A percentile compares a stretch with the other conserved stretches of the same genome.
These are phyloP conservation scores for Fusarium torreyae DNA, from an alignment of 2,329 filamentous ascomycete species.

Conservation along the genomic window DNA sequence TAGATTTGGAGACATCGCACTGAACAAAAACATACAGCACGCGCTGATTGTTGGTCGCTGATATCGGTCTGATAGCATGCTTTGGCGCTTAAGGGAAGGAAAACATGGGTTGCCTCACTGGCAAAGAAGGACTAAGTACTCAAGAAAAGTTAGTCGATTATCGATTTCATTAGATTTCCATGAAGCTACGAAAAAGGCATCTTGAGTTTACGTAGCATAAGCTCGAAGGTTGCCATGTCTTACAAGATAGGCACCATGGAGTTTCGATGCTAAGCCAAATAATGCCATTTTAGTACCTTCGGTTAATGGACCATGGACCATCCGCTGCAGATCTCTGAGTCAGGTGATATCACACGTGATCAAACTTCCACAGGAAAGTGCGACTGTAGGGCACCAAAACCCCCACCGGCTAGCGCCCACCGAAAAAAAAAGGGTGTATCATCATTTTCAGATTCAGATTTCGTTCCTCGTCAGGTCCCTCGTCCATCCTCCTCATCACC, in stretches of 20 bases:
- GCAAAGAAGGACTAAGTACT: conserved; percentile 32
- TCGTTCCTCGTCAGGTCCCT: conserved; percentile 45
- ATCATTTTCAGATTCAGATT: conserved; percentile 44
- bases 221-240: too few species aligned
- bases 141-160: conserved; percentile 24
- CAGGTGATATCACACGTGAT: conserved; percentile 31
- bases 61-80: conserved; percentile 12
- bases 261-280: too few species aligned
- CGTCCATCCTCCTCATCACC: conserved; percentile 56
- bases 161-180: conserved; percentile 32
- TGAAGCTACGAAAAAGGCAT: conserved; percentile 20
- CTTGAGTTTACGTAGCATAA: background rate
- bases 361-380: background rate
- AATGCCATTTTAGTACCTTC: too few species aligned
- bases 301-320: too few species aligned
- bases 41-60: conserved; percentile 41
- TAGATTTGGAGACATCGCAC: conserved; percentile 40
- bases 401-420: conserved; percentile 48
- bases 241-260: too few species aligned
- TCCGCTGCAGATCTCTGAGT: background rate
- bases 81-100: conserved; percentile 40
- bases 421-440: conserved; percentile 51
- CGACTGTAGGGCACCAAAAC: conserved; percentile 56
- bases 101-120: conserved; percentile 36
- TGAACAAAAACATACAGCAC: conserved; percentile 38